Base-by-base conservation (phyloP, 805 yeast species). In the Hanseniaspora mollemarum region DNA sequence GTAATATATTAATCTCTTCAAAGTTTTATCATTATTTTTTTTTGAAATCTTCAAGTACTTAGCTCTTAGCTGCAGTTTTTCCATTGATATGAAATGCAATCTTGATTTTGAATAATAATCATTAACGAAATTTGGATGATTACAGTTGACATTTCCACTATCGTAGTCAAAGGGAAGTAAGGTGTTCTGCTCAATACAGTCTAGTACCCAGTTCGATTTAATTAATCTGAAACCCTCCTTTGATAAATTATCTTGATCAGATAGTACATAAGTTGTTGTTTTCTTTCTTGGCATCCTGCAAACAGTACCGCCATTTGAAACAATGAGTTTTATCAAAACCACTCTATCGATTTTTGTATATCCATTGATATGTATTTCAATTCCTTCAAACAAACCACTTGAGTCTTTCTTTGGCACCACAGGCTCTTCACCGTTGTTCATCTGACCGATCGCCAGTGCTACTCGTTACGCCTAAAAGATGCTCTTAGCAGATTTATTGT, bases 291-390 rank as follows among this genome's bases (percentile, higher is more conserved):
- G 71, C 38, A 90, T 63, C 64, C 77, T 80, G 54, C 81, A 82
- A 21, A 81, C 60, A 54, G 83, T 71, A 0, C 98, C 98, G 0
- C 97, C 96, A 63, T 88, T 75, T 9, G 77, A 57, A 1, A 84
- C 76, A 2, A 90, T 79, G 56, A 86, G 58, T 51, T 80, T 74
- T 58, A 84, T 90, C 28, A 92, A 66, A 54, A 77, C 81, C 38
- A 75, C 67, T 15, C 87, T 74, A n/a, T 88, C 77, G 0, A 97
- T 97, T 2, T 66, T 67, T 0, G 97, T 90, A 59, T 83, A 78
- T 0, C 98, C 98, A 59, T 87, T 88, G n/a, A 90, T 87, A 62
- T 83, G 80, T 4, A 90, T 71, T 1, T 70, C 64, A 61, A 88
- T 84, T 1, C 73, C 77, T 33, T 67, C 59, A 60, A 90, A 87